Evolutionary conservation across 2,329 filamentous ascomycete species (phyloP).

Genomic region (Davidsoniella neocaledoniae): DNA sequence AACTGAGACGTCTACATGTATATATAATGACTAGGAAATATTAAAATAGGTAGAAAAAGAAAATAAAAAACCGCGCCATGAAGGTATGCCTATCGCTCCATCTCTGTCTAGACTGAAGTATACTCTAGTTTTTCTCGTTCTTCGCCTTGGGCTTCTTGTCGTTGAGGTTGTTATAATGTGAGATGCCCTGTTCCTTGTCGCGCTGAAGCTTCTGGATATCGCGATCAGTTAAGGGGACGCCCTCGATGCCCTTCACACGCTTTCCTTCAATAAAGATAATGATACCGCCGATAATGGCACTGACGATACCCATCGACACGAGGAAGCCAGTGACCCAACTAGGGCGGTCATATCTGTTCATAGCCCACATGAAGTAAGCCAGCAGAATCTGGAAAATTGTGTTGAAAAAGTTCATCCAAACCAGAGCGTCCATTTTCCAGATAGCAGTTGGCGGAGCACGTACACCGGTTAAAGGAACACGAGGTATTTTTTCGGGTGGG

Average conservation of each 20-base stretch:
- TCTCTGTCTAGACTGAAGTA: background rate
- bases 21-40: background rate
- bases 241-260: slow-evolving; percentile 54
- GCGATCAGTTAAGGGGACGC: slow-evolving; percentile 43
- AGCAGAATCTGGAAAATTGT: slow-evolving; percentile 61
- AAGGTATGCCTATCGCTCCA: background rate
- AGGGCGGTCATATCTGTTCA: slow-evolving; percentile 57
- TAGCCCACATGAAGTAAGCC: slow-evolving; percentile 68
- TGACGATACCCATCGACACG: slow-evolving; percentile 54
- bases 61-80: background rate
- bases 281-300: slow-evolving; percentile 46
- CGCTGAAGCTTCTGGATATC: slow-evolving; percentile 33
- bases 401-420: slow-evolving; percentile 66
- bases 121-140: slow-evolving; percentile 18
- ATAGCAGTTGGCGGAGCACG: slow-evolving; percentile 48
- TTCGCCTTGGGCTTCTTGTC: slow-evolving; percentile 32
- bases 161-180: slow-evolving; percentile 41
- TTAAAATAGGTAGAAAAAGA: background rate
- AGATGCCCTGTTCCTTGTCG: slow-evolving; percentile 38
- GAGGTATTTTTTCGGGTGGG: slow-evolving; percentile 45
- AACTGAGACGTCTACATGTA: background rate
- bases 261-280: slow-evolving; percentile 58
- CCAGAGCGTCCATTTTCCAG: slow-evolving; percentile 66
- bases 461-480: slow-evolving; percentile 52
- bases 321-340: slow-evolving; percentile 67